A percentile compares a stretch with the other conserved stretches of the same genome.
Evolutionary conservation across 768 basidiomycete species (phyloP).

Genomic region (Boletus tylopilopsis): DNA sequence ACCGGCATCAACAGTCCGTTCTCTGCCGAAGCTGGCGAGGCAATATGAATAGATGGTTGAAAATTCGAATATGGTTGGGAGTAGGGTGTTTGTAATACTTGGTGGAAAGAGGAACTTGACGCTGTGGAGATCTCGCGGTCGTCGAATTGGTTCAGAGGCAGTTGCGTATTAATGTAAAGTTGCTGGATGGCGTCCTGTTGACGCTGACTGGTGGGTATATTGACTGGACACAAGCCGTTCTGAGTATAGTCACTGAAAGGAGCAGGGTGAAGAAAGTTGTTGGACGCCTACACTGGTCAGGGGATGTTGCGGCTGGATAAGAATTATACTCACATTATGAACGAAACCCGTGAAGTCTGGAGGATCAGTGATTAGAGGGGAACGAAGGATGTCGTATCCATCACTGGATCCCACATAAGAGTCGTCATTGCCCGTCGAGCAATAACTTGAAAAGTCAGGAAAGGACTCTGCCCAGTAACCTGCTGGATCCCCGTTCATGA

Average conservation of each 20-base stretch:
- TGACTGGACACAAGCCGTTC: neutral
- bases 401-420: neutral
- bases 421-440: neutral
- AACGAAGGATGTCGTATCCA: neutral
- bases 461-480: conserved; percentile 6
- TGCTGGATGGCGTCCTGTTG: conserved; percentile 3
- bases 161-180: conserved; percentile 21
- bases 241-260: neutral
- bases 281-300: conserved; percentile 10
- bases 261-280: neutral
- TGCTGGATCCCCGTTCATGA: conserved; percentile 12
- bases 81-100: conserved; percentile 10
- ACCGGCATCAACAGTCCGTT: conserved; percentile 5
- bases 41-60: conserved; percentile 2
- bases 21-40: conserved; percentile 10
- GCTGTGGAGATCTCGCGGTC: conserved; percentile 18
- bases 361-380: neutral
- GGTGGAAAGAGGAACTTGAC: conserved; percentile 8
- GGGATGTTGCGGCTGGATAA: neutral
- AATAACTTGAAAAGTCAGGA: neutral
- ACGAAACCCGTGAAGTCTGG: neutral
- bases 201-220: neutral
- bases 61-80: neutral
- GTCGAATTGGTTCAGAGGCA: neutral
- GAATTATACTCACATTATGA: conserved; percentile 11